phyloP scores from a whole-genome alignment of 139 green algal genomes.

The Nannochloris sp. region DNA sequence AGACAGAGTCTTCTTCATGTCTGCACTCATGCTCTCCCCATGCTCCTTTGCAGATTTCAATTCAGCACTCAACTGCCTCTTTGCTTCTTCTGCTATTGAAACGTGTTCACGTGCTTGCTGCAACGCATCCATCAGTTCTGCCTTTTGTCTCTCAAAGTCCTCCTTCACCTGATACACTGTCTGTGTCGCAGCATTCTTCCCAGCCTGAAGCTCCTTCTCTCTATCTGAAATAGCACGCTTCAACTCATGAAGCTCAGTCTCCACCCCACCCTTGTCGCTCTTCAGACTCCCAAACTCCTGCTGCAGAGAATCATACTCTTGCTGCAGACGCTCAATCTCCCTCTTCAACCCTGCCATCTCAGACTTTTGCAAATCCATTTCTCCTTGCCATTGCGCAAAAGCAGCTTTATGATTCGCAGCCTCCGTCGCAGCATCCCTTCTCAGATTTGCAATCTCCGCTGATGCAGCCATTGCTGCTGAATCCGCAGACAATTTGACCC shows the following conservation, averaged over 20 bases:
- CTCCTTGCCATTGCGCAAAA: conserved; percentile 38
- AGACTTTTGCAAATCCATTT: conserved; percentile 42
- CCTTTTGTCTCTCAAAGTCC: conserved; percentile 11
- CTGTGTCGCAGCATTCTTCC: conserved; percentile 43
- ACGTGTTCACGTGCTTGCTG: not conserved
- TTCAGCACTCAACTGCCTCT: conserved; percentile 17
- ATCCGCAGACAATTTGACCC: conserved; percentile 42
- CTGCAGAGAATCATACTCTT: conserved; percentile 49
- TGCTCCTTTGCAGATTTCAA: not conserved
- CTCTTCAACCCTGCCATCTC: conserved; percentile 41
- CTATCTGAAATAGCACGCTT: conserved; percentile 38
- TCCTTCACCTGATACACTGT: conserved; percentile 30
- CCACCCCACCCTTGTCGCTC: conserved; percentile 28
- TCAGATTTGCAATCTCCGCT: conserved; percentile 53
- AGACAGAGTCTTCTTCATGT: not conserved
- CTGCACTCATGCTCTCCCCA: conserved; percentile 1
- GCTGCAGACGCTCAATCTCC: conserved; percentile 59
- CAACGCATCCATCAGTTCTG: conserved; percentile 20
- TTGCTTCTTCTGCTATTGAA: conserved; percentile 9
- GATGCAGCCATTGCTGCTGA: conserved; percentile 38
- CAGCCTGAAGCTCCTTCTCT: conserved; percentile 41
- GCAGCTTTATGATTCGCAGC: conserved; percentile 40
- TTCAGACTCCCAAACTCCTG: conserved; percentile 43
- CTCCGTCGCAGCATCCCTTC: conserved; percentile 39
- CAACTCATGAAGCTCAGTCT: conserved; percentile 48